phyloP scores from a whole-genome alignment of 2,329 filamentous ascomycete species.

The Stachybotrys elegans region DNA sequence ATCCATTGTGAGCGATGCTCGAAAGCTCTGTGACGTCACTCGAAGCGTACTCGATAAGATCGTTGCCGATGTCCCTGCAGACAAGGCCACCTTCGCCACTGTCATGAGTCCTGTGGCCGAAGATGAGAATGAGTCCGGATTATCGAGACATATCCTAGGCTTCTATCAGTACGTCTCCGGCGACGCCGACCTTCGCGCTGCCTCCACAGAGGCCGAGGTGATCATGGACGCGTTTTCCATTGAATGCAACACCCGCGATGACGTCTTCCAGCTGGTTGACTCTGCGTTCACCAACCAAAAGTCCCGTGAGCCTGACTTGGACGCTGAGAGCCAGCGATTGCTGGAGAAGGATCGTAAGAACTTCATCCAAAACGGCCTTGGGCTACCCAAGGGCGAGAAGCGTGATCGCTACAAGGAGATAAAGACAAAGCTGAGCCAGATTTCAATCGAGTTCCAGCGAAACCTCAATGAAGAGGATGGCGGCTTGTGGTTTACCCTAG shows the following conservation, averaged over 20 bases:
- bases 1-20: background rate
- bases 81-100: background rate
- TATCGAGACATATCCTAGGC: background rate
- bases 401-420: constrained; percentile 56
- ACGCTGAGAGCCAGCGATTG: constrained; percentile 60
- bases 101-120: constrained; percentile 3
- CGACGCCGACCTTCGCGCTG: background rate
- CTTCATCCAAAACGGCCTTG: constrained; percentile 61
- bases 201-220: background rate
- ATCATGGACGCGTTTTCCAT: constrained; percentile 31
- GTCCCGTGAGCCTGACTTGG: constrained; percentile 37
- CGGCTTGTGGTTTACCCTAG: constrained; percentile 63
- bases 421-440: constrained; percentile 64
- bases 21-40: background rate
- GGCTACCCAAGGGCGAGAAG: constrained; percentile 25
- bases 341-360: constrained; percentile 67
- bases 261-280: constrained; percentile 59
- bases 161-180: background rate
- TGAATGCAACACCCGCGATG: constrained; percentile 69
- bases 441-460: constrained; percentile 67
- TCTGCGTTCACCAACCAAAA: constrained; percentile 34
- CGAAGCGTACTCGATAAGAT: background rate
- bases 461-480: constrained; percentile 71
- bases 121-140: background rate
- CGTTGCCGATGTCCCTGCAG: background rate